Evolutionary conservation across 352 stramenopile genomes (phyloP).

Genomic region (Pythium aquatile): DNA sequence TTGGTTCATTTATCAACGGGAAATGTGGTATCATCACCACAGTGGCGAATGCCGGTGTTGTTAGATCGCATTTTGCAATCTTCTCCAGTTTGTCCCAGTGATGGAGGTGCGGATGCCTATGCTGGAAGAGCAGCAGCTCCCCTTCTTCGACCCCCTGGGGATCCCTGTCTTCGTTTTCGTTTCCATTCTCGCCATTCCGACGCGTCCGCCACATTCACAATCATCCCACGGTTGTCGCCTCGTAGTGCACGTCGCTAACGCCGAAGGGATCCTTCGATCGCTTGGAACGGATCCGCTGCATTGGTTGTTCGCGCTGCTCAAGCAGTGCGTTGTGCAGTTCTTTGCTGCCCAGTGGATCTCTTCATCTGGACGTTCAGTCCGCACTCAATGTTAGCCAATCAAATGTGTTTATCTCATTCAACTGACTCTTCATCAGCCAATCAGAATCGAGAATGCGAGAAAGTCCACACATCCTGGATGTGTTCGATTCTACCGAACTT

Average conservation of each 20-base stretch:
- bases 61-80: background rate
- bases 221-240: background rate
- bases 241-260: background rate
- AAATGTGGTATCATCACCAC: background rate
- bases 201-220: background rate
- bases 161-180: background rate
- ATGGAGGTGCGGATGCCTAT: background rate
- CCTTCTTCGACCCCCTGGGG: background rate
- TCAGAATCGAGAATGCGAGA: background rate
- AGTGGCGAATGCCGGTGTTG: background rate
- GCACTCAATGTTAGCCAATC: background rate
- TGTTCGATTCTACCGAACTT: too few species aligned
- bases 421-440: constrained; percentile 3
- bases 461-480: background rate
- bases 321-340: background rate
- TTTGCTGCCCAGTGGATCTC: background rate
- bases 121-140: too few species aligned
- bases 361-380: too few species aligned
- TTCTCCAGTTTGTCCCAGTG: background rate
- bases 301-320: background rate
- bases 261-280: too few species aligned
- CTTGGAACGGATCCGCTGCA: background rate
- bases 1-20: background rate
- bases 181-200: background rate
- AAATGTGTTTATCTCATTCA: background rate